phyloP scores from a whole-genome alignment of 129 eudicot genomes.

The Ambrosia trifida region DNA sequence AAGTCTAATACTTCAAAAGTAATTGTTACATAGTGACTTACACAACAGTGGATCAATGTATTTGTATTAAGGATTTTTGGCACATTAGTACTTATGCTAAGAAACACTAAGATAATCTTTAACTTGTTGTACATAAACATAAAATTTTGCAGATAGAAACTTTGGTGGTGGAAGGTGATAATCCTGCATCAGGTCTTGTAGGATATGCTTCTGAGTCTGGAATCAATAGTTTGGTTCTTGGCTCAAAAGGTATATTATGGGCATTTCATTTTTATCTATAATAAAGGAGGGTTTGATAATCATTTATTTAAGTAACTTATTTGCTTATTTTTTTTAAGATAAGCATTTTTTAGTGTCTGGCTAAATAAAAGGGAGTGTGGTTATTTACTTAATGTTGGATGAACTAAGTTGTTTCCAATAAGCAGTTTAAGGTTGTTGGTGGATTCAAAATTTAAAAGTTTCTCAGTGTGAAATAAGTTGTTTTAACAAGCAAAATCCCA shows the following conservation, averaged over 20 bases:
- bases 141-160: constrained; percentile 55
- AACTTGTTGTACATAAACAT: not conserved
- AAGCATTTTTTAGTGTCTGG: not conserved
- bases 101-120: not conserved
- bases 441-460: too few relatives aligned
- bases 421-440: not conserved
- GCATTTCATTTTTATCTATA: not conserved
- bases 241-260: too few relatives aligned
- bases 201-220: constrained; percentile 48
- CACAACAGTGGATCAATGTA: too few relatives aligned
- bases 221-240: constrained; percentile 62
- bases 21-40: too few relatives aligned
- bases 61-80: too few relatives aligned
- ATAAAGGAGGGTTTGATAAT: not conserved
- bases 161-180: constrained; percentile 71
- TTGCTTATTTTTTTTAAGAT: not conserved
- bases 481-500: too few relatives aligned
- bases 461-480: too few relatives aligned
- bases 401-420: not conserved
- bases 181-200: constrained; percentile 67
- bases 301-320: not conserved
- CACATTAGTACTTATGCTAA: not conserved
- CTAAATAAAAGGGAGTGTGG: not conserved
- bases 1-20: too few relatives aligned
- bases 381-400: too few relatives aligned